Evolutionary conservation across 768 basidiomycete species (phyloP).

Genomic region (Auricularia cornea): DNA sequence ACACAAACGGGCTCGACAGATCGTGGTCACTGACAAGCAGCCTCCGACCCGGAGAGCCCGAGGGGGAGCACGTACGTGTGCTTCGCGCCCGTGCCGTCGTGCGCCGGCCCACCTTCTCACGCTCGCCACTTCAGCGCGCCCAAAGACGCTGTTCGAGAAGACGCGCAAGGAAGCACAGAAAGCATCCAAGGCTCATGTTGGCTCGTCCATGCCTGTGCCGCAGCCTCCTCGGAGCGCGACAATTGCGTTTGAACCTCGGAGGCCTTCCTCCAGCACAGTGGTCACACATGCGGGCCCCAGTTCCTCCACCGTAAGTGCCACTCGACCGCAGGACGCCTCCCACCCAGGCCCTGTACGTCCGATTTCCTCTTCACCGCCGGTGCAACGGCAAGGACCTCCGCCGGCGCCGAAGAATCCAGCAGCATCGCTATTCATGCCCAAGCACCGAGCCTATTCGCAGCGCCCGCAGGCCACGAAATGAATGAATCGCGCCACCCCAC

Average conservation of each 20-base stretch:
- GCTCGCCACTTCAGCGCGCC: conserved; percentile 21
- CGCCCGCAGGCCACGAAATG: conserved; percentile 20
- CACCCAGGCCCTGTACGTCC: neutral
- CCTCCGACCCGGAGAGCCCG: conserved; percentile 59
- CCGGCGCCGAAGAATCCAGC: conserved; percentile 55
- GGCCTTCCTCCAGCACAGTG: neutral
- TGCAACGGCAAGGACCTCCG: conserved; percentile 30
- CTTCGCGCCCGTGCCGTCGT: neutral
- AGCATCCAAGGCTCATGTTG: conserved; percentile 43
- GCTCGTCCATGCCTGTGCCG: neutral
- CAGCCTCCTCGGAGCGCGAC: neutral
- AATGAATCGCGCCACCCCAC: neutral
- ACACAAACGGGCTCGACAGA: conserved; percentile 67
- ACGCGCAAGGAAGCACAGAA: conserved; percentile 62
- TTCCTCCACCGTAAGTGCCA: neutral
- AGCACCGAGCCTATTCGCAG: conserved; percentile 57
- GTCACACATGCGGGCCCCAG: too few relatives aligned
- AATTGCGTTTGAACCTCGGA: neutral
- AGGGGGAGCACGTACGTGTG: conserved; percentile 5
- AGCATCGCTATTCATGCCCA: conserved; percentile 61
- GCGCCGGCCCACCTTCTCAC: neutral
- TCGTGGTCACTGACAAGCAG: conserved; percentile 63
- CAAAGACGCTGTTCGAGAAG: conserved; percentile 72
- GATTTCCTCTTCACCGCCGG: conserved; percentile 3
- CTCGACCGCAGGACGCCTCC: neutral